Base-by-base conservation (phyloP, 352 stramenopile species). In the Plasmopara viticola region DNA sequence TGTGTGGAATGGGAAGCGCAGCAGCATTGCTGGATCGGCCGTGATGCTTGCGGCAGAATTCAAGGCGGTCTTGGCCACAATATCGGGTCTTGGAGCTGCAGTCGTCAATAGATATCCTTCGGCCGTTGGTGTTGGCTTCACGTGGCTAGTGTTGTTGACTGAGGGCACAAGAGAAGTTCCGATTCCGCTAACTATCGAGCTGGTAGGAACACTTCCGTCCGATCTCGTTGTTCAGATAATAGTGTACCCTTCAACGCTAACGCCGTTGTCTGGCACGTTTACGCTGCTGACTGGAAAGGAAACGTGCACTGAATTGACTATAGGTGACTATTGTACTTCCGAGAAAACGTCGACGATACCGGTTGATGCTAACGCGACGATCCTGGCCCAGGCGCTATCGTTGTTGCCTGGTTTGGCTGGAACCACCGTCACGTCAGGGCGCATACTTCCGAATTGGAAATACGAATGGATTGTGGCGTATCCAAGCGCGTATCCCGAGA, bases 361-460 rank as follows among this genome's bases (percentile, higher is more conserved):
- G 15, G 74, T 74, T 47, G 72, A 64, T 57, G 74, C 75, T 10
- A 69, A 67, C 17, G 65, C 67, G 43, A n/a, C 37, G 5, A 70
- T 79, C n/a, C 31, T 96, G 9, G 67, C 78, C 43, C 45, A 59
- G 28, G 72, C 72, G 17, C 44, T 96, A 0, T 66, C 85, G 40
- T 30, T 60, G 6, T 56, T 96, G 4, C 73, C 75, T 17, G 73
- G 71, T 10, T 60, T 95, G 14, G 47, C 73, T 15, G 64, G 70
- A n/a, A 70, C 90, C 4, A 44, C 55, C 0, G 85, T 95, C 4
- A 72, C 72, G 5, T 44, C 59, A 9, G 56, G 33, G 2, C 17
- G 20, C 3, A 46, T 60, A 9, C 42, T 70, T 1, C 14, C 46
- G 9, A 62, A 58, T 31, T 68, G 61, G 60, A 60, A 64, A n/a